phyloP scores from a whole-genome alignment of 495 filamentous ascomycete genomes.

The Tuber brumale region DNA sequence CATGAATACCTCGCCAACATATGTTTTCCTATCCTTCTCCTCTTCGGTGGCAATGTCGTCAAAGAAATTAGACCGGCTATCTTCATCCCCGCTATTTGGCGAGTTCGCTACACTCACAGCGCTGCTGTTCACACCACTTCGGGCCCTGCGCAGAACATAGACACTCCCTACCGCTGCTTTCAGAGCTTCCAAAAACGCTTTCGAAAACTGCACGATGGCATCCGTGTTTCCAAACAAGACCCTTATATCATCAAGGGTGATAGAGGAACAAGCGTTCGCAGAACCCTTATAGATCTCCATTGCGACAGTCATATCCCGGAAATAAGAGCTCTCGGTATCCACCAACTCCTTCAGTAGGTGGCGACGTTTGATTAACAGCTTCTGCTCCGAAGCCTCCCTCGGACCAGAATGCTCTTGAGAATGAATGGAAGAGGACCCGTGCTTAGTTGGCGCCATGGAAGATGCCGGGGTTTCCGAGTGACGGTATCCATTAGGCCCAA shows the following conservation, averaged over 20 bases:
- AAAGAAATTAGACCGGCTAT: conserved; percentile 29
- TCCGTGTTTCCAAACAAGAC: conserved; percentile 84
- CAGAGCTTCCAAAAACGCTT: conserved; percentile 65
- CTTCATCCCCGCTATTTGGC: conserved; percentile 35
- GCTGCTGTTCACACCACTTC: conserved; percentile 43
- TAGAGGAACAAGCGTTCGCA: conserved; percentile 67
- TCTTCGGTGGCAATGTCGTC: conserved; percentile 50
- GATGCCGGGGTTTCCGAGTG: conserved; percentile 35
- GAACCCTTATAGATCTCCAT: conserved; percentile 98
- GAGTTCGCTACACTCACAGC: conserved; percentile 43
- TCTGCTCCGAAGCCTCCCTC: conserved; percentile 36
- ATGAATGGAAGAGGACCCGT: conserved; percentile 37
- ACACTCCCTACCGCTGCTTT: conserved; percentile 68
- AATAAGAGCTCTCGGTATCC: conserved; percentile 80
- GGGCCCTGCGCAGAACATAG: conserved; percentile 48
- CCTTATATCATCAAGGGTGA: conserved; percentile 78
- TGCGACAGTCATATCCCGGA: conserved; percentile 89
- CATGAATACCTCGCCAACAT: conserved; percentile 70
- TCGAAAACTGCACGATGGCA: conserved; percentile 76
- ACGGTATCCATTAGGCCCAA: conserved; percentile 32
- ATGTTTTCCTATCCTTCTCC: conserved; percentile 70
- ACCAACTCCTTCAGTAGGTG: conserved; percentile 83
- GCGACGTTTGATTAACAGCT: conserved; percentile 52
- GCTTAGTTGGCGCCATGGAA: conserved; percentile 30
- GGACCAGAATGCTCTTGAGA: conserved; percentile 33